Evolutionary conservation across 345 rosid genomes (phyloP), one percentile per base, ranked within the genome.

Genomic region (Eutrema yunnanense): DNA sequence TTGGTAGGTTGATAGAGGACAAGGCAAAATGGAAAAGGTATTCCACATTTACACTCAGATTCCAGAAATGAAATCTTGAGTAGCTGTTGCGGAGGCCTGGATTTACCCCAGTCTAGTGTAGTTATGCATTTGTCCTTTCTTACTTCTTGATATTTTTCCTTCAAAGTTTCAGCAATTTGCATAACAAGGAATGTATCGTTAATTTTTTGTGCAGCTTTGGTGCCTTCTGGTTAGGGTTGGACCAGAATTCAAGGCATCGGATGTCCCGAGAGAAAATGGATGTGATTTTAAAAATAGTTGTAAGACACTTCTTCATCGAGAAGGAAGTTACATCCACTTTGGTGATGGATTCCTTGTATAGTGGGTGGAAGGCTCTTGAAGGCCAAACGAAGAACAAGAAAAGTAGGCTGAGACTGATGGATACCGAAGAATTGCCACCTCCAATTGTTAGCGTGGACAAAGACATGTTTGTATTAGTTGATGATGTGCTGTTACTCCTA

Each of bases 301-400:
- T 92, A 57, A 94, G 88, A 49, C 90, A 89, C 66, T 94, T 91
- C 83, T 94, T 94, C 75, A 81, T 91, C 63, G 93, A 89, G 82
- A 89, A 89, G 85, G 96, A 91, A 86, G 96, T 92, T 57, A 84
- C 97, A 49, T 91, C 98, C 67, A 94, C 98, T 59, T 86, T 94
- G 90, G 93, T 91, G 48, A 91, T 94, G 98, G 98, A 94, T 87
- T 89, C 96, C 85, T 85, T 94, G 81, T 87, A 94, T 77, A 94
- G 96, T 75, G 98, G 98, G 64, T 80, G 87, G 81, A 94, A 88
- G 85, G 92, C 98, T 78, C 95, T 94, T 57, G 96, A 94, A 86
- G 87, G 92, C 46, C 96, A 89, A 80, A 74, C 71, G 70, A 89
- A 82, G 73, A 77, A 80, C 82, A 85, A 79, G 84, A 88, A 85